These are phyloP conservation scores for Saraca asoca DNA, from an alignment of 331 rosid genomes.

Conservation along the genomic window DNA sequence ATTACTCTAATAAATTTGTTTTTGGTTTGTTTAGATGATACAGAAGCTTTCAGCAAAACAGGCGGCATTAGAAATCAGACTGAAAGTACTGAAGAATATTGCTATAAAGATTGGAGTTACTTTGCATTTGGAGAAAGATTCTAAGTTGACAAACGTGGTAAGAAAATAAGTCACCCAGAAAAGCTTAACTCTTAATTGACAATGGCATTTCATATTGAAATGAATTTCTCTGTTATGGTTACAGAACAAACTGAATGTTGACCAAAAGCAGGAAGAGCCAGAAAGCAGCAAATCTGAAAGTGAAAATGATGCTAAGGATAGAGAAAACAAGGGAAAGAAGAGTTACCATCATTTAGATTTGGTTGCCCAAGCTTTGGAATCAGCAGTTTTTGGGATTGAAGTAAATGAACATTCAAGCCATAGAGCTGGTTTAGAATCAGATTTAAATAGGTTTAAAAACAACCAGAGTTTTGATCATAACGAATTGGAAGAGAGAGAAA, in stretches of 20 bases:
- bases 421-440: slow-evolving; percentile 26
- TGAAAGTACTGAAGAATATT: slow-evolving; percentile 43
- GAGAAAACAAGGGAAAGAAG: slow-evolving; percentile 35
- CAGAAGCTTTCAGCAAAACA: slow-evolving; percentile 46
- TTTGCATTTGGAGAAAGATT: slow-evolving; percentile 45
- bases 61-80: slow-evolving; percentile 43
- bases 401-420: slow-evolving; percentile 27
- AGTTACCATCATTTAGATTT: slow-evolving; percentile 35
- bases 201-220: slow-evolving; percentile 24
- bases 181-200: too few relatives aligned
- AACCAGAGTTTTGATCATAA: slow-evolving; percentile 11
- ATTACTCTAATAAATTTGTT: slow-evolving; percentile 19
- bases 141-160: slow-evolving; percentile 38
- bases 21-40: slow-evolving; percentile 47
- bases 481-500: slow-evolving; percentile 31
- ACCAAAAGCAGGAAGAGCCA: slow-evolving; percentile 25
- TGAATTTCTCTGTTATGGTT: slow-evolving; percentile 8
- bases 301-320: slow-evolving; percentile 21
- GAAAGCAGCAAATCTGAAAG: slow-evolving; percentile 21
- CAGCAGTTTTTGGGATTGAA: slow-evolving; percentile 35
- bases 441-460: slow-evolving; percentile 10
- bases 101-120: slow-evolving; percentile 56
- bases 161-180: background rate
- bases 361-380: slow-evolving; percentile 47
- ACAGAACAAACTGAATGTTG: slow-evolving; percentile 43